Conservation (phyloP, 1,139 yeast species). For the Pichia sp. region DNA sequence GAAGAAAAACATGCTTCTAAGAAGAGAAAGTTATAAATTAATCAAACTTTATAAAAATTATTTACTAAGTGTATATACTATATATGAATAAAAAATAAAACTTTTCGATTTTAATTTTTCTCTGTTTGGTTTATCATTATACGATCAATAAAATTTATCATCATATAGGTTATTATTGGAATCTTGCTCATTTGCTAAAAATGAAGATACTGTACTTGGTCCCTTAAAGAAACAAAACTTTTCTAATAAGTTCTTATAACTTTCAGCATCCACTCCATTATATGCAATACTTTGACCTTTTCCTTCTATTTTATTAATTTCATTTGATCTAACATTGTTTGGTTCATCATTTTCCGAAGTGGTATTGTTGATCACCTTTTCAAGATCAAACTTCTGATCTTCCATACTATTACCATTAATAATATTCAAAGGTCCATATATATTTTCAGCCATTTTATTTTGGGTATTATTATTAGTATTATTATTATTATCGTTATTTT, state of each 20-base stretch:
- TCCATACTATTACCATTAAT: slow-evolving; percentile 3
- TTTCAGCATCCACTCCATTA: slow-evolving; percentile 35
- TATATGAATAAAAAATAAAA: not conserved
- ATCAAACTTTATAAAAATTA: too few relatives aligned
- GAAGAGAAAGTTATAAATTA: slow-evolving; percentile 27
- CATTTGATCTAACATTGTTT: too few relatives aligned
- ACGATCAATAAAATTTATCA: slow-evolving; percentile 19
- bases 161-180: slow-evolving; percentile 11
- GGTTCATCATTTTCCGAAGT: too few relatives aligned
- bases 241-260: slow-evolving; percentile 63
- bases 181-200: slow-evolving; percentile 19
- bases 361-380: not conserved
- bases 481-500: not conserved
- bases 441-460: too few relatives aligned
- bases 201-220: slow-evolving; percentile 28
- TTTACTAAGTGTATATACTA: too few relatives aligned
- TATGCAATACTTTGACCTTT: too few relatives aligned
- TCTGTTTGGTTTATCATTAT: not conserved
- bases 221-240: slow-evolving; percentile 62
- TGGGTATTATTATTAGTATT: not conserved
- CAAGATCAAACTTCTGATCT: too few relatives aligned
- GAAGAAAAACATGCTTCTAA: slow-evolving; percentile 33
- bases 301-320: too few relatives aligned
- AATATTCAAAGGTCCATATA: too few relatives aligned
- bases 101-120: not conserved